These are phyloP conservation scores for Aspergillus sclerotioniger DNA, from an alignment of 495 filamentous ascomycete genomes.

Conservation along the genomic window DNA sequence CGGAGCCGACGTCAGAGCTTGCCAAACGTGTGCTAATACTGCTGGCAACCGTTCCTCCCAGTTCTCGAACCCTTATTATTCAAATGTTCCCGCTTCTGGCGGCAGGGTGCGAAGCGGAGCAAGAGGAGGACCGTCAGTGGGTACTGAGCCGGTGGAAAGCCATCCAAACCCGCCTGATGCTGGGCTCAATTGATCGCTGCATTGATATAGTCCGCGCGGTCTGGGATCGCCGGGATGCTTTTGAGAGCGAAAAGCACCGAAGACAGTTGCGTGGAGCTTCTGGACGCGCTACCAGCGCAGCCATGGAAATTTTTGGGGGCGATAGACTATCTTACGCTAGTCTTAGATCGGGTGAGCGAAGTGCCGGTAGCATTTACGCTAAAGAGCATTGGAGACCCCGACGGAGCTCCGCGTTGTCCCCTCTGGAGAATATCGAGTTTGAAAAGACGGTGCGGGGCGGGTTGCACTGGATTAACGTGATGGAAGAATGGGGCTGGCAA, in stretches of 20 bases:
- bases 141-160: conserved; percentile 62
- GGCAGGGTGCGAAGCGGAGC: conserved; percentile 66
- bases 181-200: conserved; percentile 70
- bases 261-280: conserved; percentile 15
- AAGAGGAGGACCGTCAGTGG: conserved; percentile 65
- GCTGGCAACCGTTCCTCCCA: conserved; percentile 62
- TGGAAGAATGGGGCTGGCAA: conserved; percentile 80
- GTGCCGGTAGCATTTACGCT: conserved; percentile 10
- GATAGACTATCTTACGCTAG: conserved; percentile 10
- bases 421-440: conserved; percentile 54
- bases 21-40: conserved; percentile 61
- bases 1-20: conserved; percentile 52
- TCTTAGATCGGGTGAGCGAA: neutral
- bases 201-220: conserved; percentile 76
- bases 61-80: conserved; percentile 65
- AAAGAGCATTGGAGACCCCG: conserved; percentile 21
- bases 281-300: conserved; percentile 15
- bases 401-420: conserved; percentile 31
- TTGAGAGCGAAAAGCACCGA: conserved; percentile 34
- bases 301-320: conserved; percentile 10
- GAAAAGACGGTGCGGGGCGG: conserved; percentile 66
- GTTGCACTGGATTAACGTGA: conserved; percentile 75
- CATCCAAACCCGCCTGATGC: conserved; percentile 63
- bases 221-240: conserved; percentile 58
- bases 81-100: conserved; percentile 75